phyloP scores from a whole-genome alignment of 768 basidiomycete genomes.

The Dioszegia crocea region DNA sequence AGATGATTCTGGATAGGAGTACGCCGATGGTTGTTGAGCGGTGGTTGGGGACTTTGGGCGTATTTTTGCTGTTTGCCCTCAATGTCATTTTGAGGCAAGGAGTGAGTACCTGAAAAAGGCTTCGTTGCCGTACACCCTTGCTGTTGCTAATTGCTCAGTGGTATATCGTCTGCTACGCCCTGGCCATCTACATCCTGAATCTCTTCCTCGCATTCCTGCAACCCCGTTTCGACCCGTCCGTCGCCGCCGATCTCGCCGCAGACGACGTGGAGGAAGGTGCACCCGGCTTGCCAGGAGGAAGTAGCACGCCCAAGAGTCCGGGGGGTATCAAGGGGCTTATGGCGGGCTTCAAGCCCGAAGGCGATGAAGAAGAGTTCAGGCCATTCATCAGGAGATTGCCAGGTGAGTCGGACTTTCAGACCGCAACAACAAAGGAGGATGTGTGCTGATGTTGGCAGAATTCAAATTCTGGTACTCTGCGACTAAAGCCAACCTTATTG shows the following conservation, averaged over 20 bases:
- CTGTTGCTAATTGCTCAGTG: too few species aligned
- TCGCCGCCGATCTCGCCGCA: constrained; percentile 86
- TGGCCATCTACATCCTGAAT: constrained; percentile 92
- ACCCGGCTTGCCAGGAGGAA: constrained; percentile 52
- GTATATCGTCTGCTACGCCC: constrained; percentile 59
- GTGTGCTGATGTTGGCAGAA: constrained; percentile 28
- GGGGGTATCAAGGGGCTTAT: constrained; percentile 42
- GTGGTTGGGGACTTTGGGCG: constrained; percentile 72
- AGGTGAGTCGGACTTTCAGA: constrained; percentile 38
- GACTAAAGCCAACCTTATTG: constrained; percentile 80
- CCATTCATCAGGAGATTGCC: constrained; percentile 94
- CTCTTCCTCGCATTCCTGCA: constrained; percentile 95
- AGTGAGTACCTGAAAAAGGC: too few species aligned
- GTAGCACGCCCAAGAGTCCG: constrained; percentile 14
- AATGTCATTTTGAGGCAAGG: constrained; percentile 85
- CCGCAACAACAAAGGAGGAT: not conserved
- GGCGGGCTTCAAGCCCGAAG: constrained; percentile 38
- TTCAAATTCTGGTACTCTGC: constrained; percentile 70
- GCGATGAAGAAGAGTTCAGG: constrained; percentile 79
- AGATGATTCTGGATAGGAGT: constrained; percentile 81
- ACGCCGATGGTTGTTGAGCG: constrained; percentile 85
- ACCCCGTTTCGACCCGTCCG: constrained; percentile 94
- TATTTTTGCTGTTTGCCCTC: constrained; percentile 72
- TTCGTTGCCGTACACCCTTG: too few species aligned
- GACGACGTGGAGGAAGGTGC: constrained; percentile 95